Conservation (phyloP, 108 stramenopile genomes). For the Pseudonitzschia pungens region DNA sequence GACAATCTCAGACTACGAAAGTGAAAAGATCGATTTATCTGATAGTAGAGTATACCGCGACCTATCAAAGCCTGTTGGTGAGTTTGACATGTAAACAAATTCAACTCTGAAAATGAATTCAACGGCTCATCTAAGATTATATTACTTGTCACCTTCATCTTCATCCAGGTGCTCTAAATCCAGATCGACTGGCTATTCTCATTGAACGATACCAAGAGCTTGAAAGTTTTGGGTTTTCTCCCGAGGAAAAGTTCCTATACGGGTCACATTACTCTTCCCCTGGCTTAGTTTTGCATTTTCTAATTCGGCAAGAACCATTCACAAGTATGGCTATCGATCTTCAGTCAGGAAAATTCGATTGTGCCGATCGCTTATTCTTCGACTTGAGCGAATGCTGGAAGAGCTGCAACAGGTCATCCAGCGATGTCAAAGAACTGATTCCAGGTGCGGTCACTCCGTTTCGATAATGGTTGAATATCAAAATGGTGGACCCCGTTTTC, state of each 20-base stretch:
- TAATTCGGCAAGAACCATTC: conserved; percentile 94
- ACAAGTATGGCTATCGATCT: conserved; percentile 87
- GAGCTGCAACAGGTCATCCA: conserved; percentile 81
- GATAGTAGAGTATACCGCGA: conserved; percentile 53
- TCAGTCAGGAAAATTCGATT: conserved; percentile 96
- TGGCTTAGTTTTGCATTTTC: conserved; percentile 94
- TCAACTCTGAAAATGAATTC: neutral
- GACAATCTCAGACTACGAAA: conserved; percentile 64
- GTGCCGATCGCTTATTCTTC: conserved; percentile 93
- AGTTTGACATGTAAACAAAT: conserved; percentile 80
- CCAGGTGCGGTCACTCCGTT: conserved; percentile 49
- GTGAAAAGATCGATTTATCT: conserved; percentile 53
- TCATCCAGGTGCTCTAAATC: conserved; percentile 87
- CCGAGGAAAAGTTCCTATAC: conserved; percentile 96
- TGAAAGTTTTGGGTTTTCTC: conserved; percentile 87
- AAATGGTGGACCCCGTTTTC: neutral
- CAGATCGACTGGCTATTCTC: conserved; percentile 87
- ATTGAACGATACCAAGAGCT: conserved; percentile 71
- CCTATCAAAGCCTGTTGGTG: conserved; percentile 63
- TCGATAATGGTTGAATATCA: neutral
- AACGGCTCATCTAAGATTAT: neutral
- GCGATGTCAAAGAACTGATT: conserved; percentile 95
- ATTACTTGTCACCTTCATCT: neutral
- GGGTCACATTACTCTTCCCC: conserved; percentile 97
- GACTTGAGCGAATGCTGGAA: conserved; percentile 90